Evolutionary conservation across 2,329 filamentous ascomycete species (phyloP), one percentile per base, ranked within the genome.

Genomic region (Curvularia hawaiiensis): DNA sequence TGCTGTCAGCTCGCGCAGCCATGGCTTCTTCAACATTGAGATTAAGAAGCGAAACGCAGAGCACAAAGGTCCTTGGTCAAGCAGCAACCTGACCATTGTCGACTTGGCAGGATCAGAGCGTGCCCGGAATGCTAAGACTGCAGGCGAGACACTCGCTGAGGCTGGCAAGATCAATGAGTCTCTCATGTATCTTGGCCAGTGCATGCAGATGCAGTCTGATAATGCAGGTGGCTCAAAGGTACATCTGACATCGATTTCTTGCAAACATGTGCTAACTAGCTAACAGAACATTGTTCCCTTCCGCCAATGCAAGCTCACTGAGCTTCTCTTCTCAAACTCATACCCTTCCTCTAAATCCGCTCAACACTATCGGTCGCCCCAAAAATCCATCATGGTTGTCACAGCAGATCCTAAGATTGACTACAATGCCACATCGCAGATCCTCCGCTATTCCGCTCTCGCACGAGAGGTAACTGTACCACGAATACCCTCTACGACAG

Each of bases 111-210:
- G 93, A 81, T 98, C 95, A 60, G 95, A 99, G 78, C 88, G 95
- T 59, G 94, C 94, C 16, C 85, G 93, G 59, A 92, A 95, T 62
- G 93, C 95, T 26, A 97, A 97, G 82, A 98, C 95, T 0, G 90
- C 92, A 0, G 95, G 95, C 12, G 88, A 92, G 4, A 97, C 94
- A 0, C 84, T 99, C 14, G 94, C 90, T 0, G 95, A 99, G 79
- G 95, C 94, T 35, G 95, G 95, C 52, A 98, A 98, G 79, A 99
- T 99, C 75, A 99, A 99, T 71, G 93, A 97, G 77, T 96, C 91
- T 71, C 80, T 99, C 72, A 99, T 99, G 95, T 98, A 97, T 74
- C 84, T 99, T 1, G 95, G 95, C 0, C 95, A 98, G 72, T 99
- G 95, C 73, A 84, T 99, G 67, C 94, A 98, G 74, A 94, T 97